Evolutionary conservation across 2,329 filamentous ascomycete species (phyloP), one percentile per base, ranked within the genome.

Genomic region (Penicillium sp.): DNA sequence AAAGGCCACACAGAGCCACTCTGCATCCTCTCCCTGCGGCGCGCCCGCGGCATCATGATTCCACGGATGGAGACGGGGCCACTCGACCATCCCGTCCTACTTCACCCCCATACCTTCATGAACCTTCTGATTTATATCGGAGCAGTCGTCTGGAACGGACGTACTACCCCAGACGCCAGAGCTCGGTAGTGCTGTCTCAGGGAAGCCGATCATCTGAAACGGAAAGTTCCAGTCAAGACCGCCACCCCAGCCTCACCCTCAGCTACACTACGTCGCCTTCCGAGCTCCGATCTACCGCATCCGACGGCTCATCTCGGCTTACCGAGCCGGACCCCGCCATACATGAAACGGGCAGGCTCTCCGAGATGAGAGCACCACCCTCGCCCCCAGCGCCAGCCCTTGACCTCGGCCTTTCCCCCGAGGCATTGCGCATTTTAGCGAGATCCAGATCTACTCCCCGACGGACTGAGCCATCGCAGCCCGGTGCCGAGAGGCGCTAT

Each of bases 171-270:
- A 65, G 70, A 38, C 70, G 72, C 31, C 68, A 68, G 43, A 64
- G 62, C 20, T 72, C 74, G 33, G 63, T 75, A 40, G 62, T 75
- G 31, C 57, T 73, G 27, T 72, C 74, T 2, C 72, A 71, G 37
- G 63, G 59, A 39, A 52, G 53, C 52, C 55, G 64, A 58, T 53
- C 58, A 51, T 49, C 64, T 49, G 62, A 67, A 49, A 39, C 49
- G 10, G 55, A 47, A 20, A 49, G 49, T 31, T 50, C 61, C 12
- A 62, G 48, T 28, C 42, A 55, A 24, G 67, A 70, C 42, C 54
- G 59, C 20, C 66, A 68, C 40, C 62, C 70, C 5, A 66, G 55
- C 41, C 58, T 69, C 42, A 67, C 68, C 41, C 59, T 71, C 10
- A 68, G 67, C 52, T 70, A 71, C 65, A 71, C 71, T 23, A 61